A percentile compares a stretch with the other conserved stretches of the same genome.
Conservation (phyloP, 2,329 filamentous ascomycete genomes). For the Colletotrichum sp. region DNA sequence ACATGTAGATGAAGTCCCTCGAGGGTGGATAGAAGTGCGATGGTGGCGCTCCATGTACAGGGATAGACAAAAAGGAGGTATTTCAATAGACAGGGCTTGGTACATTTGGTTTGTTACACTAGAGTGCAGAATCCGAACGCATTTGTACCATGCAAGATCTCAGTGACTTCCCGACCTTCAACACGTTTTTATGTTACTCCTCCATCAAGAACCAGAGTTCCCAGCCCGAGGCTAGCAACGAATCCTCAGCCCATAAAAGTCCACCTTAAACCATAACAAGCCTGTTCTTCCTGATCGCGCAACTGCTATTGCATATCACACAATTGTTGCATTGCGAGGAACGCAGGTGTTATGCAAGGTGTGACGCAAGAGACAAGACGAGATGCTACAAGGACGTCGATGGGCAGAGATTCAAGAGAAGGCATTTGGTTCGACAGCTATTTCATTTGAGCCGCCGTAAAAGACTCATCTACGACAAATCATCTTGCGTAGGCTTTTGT, state of each 20-base stretch:
- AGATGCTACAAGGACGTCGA: background rate
- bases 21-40: background rate
- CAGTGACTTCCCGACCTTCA: background rate
- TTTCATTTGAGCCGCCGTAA: background rate
- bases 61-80: background rate
- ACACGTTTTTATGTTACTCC: background rate
- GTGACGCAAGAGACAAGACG: background rate
- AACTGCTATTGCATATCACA: background rate
- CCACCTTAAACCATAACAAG: background rate
- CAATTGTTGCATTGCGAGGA: background rate
- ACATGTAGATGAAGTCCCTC: background rate
- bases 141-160: background rate
- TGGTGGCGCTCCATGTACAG: background rate
- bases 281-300: background rate
- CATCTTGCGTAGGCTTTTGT: background rate
- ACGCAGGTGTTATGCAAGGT: fast-evolving
- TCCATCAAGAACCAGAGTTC: background rate
- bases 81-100: background rate
- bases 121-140: background rate
- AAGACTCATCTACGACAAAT: fast-evolving
- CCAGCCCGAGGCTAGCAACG: background rate
- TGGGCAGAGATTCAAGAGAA: background rate
- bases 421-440: background rate
- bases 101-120: background rate
- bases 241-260: background rate